Percentiles rank a stretch among this genome's conserved stretches.
These are phyloP conservation scores for Talaromyces sp. DNA, from an alignment of 2,329 filamentous ascomycete genomes.

Conservation along the genomic window DNA sequence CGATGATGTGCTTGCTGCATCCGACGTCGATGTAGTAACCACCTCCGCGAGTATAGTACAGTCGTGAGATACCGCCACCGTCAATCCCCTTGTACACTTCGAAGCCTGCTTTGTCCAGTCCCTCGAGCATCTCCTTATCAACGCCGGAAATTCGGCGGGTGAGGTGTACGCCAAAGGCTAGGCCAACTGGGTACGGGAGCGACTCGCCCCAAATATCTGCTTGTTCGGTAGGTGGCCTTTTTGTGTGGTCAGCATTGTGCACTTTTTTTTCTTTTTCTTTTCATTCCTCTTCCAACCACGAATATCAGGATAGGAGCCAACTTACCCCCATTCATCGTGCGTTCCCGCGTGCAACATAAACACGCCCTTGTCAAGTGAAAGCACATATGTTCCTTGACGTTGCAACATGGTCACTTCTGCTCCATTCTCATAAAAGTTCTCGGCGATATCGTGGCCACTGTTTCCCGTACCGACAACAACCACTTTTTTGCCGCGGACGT, in stretches of 20 bases:
- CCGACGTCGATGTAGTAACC: constrained; percentile 59
- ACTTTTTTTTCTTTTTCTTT: background rate
- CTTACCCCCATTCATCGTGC: constrained; percentile 36
- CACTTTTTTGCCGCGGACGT: constrained; percentile 40
- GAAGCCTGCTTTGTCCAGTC: constrained; percentile 45
- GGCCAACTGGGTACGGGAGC: constrained; percentile 44
- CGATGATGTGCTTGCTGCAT: constrained; percentile 48
- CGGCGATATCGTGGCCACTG: constrained; percentile 47
- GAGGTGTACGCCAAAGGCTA: constrained; percentile 39
- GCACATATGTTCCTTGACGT: constrained; percentile 47
- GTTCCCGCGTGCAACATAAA: constrained; percentile 42
- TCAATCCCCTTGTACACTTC: constrained; percentile 35
- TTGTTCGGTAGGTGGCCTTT: constrained; percentile 45
- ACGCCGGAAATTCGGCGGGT: constrained; percentile 37
- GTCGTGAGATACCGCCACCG: constrained; percentile 37
- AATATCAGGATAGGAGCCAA: background rate
- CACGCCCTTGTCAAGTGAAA: constrained; percentile 41
- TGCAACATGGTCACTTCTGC: constrained; percentile 52
- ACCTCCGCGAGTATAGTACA: constrained; percentile 47
- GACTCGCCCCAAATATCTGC: constrained; percentile 46
- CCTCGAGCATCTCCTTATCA: constrained; percentile 42
- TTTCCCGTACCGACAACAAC: constrained; percentile 48
- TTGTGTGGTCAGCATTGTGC: background rate
- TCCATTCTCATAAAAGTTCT: constrained; percentile 47
- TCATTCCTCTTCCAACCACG: background rate